These are phyloP conservation scores for Pseudocercospora musae DNA, from an alignment of 2,329 filamentous ascomycete genomes.

Conservation along the genomic window DNA sequence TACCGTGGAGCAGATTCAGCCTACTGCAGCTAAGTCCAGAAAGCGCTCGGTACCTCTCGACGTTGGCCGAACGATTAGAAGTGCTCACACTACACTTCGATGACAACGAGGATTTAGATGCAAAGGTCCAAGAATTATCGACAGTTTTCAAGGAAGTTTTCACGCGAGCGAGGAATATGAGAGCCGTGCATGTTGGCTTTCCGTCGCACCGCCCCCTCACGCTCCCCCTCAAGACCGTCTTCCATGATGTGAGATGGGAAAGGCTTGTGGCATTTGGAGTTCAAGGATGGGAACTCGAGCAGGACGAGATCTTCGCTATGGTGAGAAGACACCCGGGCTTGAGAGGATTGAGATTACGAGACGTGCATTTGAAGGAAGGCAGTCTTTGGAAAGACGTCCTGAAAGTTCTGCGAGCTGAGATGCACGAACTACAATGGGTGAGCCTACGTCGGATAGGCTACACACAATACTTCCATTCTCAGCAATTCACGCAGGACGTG, in stretches of 20 bases:
- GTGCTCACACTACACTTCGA: slow-evolving; percentile 64
- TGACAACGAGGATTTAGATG: slow-evolving; percentile 55
- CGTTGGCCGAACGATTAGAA: slow-evolving; percentile 56
- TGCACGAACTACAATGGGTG: slow-evolving; percentile 59
- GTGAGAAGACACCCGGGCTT: slow-evolving; percentile 56
- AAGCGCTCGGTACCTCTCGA: slow-evolving; percentile 52
- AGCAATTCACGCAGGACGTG: slow-evolving; percentile 36
- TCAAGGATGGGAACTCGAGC: slow-evolving; percentile 60
- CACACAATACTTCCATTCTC: slow-evolving; percentile 51
- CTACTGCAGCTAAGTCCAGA: slow-evolving; percentile 62
- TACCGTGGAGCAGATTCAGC: slow-evolving; percentile 57
- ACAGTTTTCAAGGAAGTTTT: slow-evolving; percentile 58
- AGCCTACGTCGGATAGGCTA: slow-evolving; percentile 62
- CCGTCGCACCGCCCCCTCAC: slow-evolving; percentile 55
- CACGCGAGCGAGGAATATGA: slow-evolving; percentile 56
- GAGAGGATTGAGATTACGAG: slow-evolving; percentile 57
- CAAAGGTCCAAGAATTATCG: slow-evolving; percentile 57
- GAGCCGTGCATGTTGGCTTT: slow-evolving; percentile 63
- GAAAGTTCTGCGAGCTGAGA: slow-evolving; percentile 53
- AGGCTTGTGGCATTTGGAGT: slow-evolving; percentile 62
- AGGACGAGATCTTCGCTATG: slow-evolving; percentile 59
- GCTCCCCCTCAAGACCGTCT: slow-evolving; percentile 58
- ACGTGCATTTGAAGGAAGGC: slow-evolving; percentile 59
- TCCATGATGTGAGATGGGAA: slow-evolving; percentile 61
- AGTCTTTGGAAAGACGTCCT: slow-evolving; percentile 62